Evolutionary conservation across 345 rosid species (phyloP).

Genomic region (Pseudoturritis turrita): DNA sequence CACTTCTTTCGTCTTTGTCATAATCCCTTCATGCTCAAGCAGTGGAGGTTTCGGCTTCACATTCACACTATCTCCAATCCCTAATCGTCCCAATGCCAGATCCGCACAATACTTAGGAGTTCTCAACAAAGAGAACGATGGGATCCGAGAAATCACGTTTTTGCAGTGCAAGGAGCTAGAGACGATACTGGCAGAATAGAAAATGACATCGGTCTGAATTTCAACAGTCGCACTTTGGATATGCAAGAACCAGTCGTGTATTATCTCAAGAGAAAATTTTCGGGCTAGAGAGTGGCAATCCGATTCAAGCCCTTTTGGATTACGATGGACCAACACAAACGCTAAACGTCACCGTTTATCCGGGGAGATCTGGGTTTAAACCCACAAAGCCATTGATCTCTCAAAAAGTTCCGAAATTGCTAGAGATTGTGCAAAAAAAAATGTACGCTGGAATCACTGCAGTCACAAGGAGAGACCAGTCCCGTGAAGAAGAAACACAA

Average conservation of each 20-base stretch:
- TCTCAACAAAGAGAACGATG: slow-evolving; percentile 28
- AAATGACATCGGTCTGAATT: slow-evolving; percentile 47
- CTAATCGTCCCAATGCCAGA: slow-evolving; percentile 20
- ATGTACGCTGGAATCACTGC: slow-evolving; percentile 60
- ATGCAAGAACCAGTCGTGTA: slow-evolving; percentile 21
- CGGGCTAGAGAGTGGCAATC: slow-evolving; percentile 36
- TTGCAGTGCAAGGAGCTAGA: slow-evolving; percentile 46
- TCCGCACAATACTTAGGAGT: slow-evolving; percentile 47
- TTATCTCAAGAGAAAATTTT: neutral
- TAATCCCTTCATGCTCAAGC: too few species aligned
- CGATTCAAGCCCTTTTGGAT: slow-evolving; percentile 45
- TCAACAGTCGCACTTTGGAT: slow-evolving; percentile 37
- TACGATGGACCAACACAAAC: slow-evolving; percentile 29
- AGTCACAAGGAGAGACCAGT: slow-evolving; percentile 36
- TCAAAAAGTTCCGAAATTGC: neutral
- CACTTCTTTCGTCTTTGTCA: too few species aligned
- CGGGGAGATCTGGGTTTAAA: slow-evolving; percentile 17
- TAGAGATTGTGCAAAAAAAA: slow-evolving; percentile 7
- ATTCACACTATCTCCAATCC: slow-evolving; percentile 44
- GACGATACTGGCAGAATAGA: slow-evolving; percentile 23
- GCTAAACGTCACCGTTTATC: slow-evolving; percentile 38
- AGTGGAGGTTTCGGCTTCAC: slow-evolving; percentile 62
- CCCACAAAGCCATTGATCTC: slow-evolving; percentile 37
- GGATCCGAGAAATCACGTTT: slow-evolving; percentile 36
- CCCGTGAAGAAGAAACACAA: too few species aligned